Evolutionary conservation across 2,329 filamentous ascomycete species (phyloP), one percentile per base, ranked within the genome.

Genomic region (Phaeomoniella chlamydospora): DNA sequence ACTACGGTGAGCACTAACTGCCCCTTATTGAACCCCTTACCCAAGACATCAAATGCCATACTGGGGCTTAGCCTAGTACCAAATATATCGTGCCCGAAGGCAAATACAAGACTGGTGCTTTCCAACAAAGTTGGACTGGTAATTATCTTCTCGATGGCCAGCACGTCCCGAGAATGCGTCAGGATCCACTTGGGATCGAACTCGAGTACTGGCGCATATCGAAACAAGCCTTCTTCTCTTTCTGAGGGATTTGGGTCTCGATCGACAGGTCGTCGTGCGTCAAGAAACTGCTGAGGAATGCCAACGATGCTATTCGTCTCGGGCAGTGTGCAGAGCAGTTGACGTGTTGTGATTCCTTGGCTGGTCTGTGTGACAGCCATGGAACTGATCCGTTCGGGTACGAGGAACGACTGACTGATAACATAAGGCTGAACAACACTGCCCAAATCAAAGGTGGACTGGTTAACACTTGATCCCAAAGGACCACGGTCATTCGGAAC

Each of bases 21-120:
- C 38, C 86, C 53, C 65, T 93, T 94, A 54, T 88, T 90, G 58
- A 98, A 98, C 2, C 84, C 83, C 59, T 86, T 90, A 42, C 86
- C 90, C 12, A 98, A 63, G 30, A 96, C 75, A 60, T 98, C 90
- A 56, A 98, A 98, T 12, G 81, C 72, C 47, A 81, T 76, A 56
- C 85, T 94, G 1, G 90, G 90, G n/a, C 80, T 74, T 9, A 92
- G 73, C 36, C 86, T 68, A 1, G 86, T 88, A 11, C 82, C 86
- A 45, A 92, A 98, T 2, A 96, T 64, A 54, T 98, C 90, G 4
- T 57, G 53, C 3, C 90, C 90, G 50, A 81, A 94, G 0, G 85
- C 86, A 49, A 94, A 80, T 10, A 98, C 71, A 37, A 96, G 57
- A 49, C 81, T 88, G 1, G 90, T 96, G 59, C 87, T 94, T 63